Percentiles rank a stretch among this genome's conserved stretches.
These are phyloP conservation scores for Curvularia sp. DNA, from an alignment of 2,329 filamentous ascomycete genomes.

Conservation along the genomic window DNA sequence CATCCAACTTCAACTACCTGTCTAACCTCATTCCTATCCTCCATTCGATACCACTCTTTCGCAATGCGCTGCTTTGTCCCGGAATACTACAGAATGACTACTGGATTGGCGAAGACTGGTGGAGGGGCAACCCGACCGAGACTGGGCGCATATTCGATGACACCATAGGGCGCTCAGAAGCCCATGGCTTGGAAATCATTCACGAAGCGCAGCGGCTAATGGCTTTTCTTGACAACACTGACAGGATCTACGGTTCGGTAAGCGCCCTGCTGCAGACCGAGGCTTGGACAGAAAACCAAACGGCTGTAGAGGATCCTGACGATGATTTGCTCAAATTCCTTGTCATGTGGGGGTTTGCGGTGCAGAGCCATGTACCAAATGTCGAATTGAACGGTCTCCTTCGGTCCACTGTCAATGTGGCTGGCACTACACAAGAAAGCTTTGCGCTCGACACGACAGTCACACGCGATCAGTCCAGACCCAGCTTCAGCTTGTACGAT, in stretches of 20 bases:
- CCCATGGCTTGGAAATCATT: slow-evolving; percentile 53
- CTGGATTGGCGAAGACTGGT: slow-evolving; percentile 65
- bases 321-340: slow-evolving; percentile 56
- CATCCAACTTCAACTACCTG: slow-evolving; percentile 61
- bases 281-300: slow-evolving; percentile 36
- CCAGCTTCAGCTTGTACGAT: slow-evolving; percentile 59
- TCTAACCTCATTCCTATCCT: slow-evolving; percentile 66
- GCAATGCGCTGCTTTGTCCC: slow-evolving; percentile 63
- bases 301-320: slow-evolving; percentile 38
- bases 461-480: slow-evolving; percentile 25
- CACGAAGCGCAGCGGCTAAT: slow-evolving; percentile 67
- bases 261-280: slow-evolving; percentile 58
- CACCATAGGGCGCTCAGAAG: slow-evolving; percentile 36
- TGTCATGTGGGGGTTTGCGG: slow-evolving; percentile 57
- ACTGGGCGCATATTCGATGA: slow-evolving; percentile 60
- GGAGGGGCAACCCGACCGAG: slow-evolving; percentile 63
- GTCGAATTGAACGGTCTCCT: slow-evolving; percentile 54
- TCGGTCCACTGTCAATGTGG: slow-evolving; percentile 51
- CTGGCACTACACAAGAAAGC: slow-evolving; percentile 35
- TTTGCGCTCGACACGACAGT: slow-evolving; percentile 41
- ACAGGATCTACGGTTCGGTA: slow-evolving; percentile 65
- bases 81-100: slow-evolving; percentile 58
- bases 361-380: slow-evolving; percentile 51
- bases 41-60: slow-evolving; percentile 65
- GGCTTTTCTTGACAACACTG: slow-evolving; percentile 65